These are phyloP conservation scores for Daldinia concentrica DNA, from an alignment of 495 filamentous ascomycete species.

Conservation along the genomic window DNA sequence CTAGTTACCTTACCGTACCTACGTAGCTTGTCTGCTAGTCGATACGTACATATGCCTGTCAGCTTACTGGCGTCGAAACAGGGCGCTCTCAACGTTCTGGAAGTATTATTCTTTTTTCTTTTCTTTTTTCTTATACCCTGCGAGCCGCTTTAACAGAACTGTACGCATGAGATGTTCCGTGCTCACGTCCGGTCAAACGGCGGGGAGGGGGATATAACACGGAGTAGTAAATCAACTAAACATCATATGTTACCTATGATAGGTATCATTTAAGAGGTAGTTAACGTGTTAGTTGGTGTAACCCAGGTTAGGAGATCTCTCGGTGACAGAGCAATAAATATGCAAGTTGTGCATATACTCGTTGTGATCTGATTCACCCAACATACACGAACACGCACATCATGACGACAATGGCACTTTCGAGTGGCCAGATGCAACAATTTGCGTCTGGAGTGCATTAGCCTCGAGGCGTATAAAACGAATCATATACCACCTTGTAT, in stretches of 20 bases:
- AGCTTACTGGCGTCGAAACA: slow-evolving; percentile 37
- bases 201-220: slow-evolving; percentile 18
- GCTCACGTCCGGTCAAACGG: slow-evolving; percentile 2
- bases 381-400: slow-evolving; percentile 18
- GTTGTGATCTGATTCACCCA: slow-evolving; percentile 37
- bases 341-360: slow-evolving; percentile 22
- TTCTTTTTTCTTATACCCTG: slow-evolving; percentile 12
- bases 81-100: slow-evolving; percentile 8
- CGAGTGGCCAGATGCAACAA: slow-evolving; percentile 36
- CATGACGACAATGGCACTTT: slow-evolving; percentile 37
- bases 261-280: not conserved
- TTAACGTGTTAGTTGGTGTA: slow-evolving; percentile 4
- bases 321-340: slow-evolving; percentile 25
- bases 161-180: not conserved
- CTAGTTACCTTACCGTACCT: slow-evolving; percentile 27
- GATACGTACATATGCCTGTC: slow-evolving; percentile 14
- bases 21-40: not conserved
- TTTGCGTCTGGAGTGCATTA: slow-evolving; percentile 43
- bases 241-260: not conserved
- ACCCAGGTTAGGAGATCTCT: slow-evolving; percentile 34
- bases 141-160: not conserved
- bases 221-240: not conserved
- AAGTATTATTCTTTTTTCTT: slow-evolving; percentile 15
- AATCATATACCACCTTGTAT: slow-evolving; percentile 19
- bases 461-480: slow-evolving; percentile 24